Conservation (phyloP, 1,284 basidiomycete genomes). For the Marasmius tenuissimus region DNA sequence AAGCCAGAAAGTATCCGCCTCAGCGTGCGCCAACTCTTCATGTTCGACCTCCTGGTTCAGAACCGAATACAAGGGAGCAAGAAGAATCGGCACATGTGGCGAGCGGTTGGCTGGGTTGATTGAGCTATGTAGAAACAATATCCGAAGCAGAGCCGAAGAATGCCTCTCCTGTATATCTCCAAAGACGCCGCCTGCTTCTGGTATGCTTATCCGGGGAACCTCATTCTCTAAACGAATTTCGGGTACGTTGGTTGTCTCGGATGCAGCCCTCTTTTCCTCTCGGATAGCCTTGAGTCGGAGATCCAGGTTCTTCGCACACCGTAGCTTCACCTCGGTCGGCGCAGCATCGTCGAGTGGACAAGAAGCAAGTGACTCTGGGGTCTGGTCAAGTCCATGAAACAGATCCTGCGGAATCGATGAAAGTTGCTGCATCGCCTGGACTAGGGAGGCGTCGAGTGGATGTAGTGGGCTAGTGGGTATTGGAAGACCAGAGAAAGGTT, state of each 20-base stretch:
- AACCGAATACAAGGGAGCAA: slow-evolving; percentile 68
- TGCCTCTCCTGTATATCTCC: slow-evolving; percentile 58
- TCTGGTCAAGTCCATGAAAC: slow-evolving; percentile 49
- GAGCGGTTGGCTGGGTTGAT: slow-evolving; percentile 73
- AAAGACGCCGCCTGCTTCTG: slow-evolving; percentile 45
- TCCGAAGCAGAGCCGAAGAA: slow-evolving; percentile 63
- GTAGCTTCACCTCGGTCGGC: slow-evolving; percentile 46
- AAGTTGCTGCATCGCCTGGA: slow-evolving; percentile 55
- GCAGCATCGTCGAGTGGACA: slow-evolving; percentile 60
- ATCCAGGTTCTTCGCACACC: slow-evolving; percentile 53
- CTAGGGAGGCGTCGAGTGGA: slow-evolving; percentile 47
- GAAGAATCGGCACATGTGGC: slow-evolving; percentile 63
- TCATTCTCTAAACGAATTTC: slow-evolving; percentile 54
- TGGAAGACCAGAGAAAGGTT: slow-evolving; percentile 51
- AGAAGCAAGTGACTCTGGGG: slow-evolving; percentile 38
- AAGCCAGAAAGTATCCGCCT: slow-evolving; percentile 81
- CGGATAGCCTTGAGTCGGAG: slow-evolving; percentile 49
- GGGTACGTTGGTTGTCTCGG: slow-evolving; percentile 39
- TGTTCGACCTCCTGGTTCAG: slow-evolving; percentile 61
- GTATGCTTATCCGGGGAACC: slow-evolving; percentile 32
- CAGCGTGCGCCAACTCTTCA: slow-evolving; percentile 62
- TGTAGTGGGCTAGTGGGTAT: slow-evolving; percentile 43
- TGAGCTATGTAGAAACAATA: slow-evolving; percentile 70
- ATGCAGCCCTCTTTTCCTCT: slow-evolving; percentile 17
- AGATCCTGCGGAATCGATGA: slow-evolving; percentile 54